A percentile compares a stretch with the other conserved stretches of the same genome.
phyloP scores from a whole-genome alignment of 164 flowering plant species.

The Aristolochia fimbriata region DNA sequence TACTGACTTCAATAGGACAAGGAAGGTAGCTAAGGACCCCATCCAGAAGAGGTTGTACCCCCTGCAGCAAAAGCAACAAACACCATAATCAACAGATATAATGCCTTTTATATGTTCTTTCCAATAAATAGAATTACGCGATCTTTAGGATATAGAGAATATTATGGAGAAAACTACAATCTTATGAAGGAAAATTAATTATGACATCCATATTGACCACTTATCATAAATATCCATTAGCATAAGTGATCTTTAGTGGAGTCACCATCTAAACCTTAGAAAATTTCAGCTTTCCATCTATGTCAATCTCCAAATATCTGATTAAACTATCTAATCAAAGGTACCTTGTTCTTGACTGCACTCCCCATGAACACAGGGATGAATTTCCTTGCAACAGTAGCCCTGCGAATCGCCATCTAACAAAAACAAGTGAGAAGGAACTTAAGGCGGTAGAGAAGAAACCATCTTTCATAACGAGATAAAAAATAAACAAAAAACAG shows the following conservation, averaged over 20 bases:
- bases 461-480: not conserved
- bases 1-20: conserved; percentile 82
- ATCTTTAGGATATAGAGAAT: too few species aligned
- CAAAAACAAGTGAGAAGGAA: conserved; percentile 6
- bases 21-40: conserved; percentile 90
- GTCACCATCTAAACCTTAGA: too few species aligned
- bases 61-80: conserved; percentile 34
- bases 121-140: too few species aligned
- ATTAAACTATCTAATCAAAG: too few species aligned
- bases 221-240: too few species aligned
- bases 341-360: conserved; percentile 98
- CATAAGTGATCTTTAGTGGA: too few species aligned
- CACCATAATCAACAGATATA: not conserved
- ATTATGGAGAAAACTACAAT: too few species aligned
- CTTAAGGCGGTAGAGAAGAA: not conserved
- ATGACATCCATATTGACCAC: too few species aligned
- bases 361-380: conserved; percentile 99
- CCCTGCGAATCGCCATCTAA: conserved; percentile 92
- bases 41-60: conserved; percentile 93
- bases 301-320: too few species aligned
- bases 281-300: too few species aligned
- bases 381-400: conserved; percentile 79
- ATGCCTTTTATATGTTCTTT: conserved; percentile 1
- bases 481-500: not conserved
- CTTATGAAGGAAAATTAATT: too few species aligned